These are phyloP conservation scores for Ulvella scutata DNA, from an alignment of 139 green algal species.

Conservation along the genomic window DNA sequence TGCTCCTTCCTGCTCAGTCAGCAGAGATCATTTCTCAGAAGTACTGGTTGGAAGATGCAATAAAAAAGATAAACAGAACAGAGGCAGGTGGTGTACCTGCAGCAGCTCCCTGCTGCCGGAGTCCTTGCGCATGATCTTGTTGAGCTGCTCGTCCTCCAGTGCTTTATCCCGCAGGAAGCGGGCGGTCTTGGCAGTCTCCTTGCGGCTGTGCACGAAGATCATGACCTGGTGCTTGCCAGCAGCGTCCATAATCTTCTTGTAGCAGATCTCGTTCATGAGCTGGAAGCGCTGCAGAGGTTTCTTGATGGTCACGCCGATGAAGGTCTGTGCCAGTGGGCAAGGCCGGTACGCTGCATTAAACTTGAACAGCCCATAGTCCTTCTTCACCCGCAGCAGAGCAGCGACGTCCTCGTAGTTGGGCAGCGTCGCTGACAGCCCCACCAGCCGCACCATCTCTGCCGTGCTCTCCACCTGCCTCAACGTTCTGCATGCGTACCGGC, in stretches of 20 bases:
- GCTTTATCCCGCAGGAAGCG: conserved; percentile 73
- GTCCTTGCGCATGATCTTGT: conserved; percentile 61
- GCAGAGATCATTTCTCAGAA: no score
- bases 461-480: conserved; percentile 60
- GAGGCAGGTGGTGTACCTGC: conserved; percentile 11
- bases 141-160: conserved; percentile 54
- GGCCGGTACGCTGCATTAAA: conserved; percentile 85
- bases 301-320: conserved; percentile 86
- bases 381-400: conserved; percentile 81
- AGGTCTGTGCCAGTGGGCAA: conserved; percentile 91
- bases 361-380: conserved; percentile 83
- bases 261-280: conserved; percentile 97
- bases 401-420: conserved; percentile 96
- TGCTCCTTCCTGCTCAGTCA: no score
- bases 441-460: conserved; percentile 85
- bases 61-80: no score
- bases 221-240: conserved; percentile 88
- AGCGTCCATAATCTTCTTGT: conserved; percentile 65
- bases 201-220: conserved; percentile 95
- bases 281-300: conserved; percentile 99
- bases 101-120: conserved; percentile 77
- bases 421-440: conserved; percentile 90
- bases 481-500: background rate
- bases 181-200: conserved; percentile 96
- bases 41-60: no score